Conservation (phyloP, 768 basidiomycete genomes). For the Lentinula aciculospora region DNA sequence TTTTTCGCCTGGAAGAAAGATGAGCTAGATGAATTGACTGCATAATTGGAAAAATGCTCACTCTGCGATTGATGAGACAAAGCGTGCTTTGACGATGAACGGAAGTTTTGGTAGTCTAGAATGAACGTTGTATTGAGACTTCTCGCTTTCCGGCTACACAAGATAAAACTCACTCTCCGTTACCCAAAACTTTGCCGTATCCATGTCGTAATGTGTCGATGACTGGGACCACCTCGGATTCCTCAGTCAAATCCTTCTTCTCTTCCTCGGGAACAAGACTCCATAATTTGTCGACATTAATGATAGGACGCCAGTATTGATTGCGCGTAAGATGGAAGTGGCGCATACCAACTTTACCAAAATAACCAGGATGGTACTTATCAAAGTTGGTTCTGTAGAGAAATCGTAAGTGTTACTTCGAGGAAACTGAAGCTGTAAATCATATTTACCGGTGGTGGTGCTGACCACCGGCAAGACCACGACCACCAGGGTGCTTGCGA, state of each 20-base stretch:
- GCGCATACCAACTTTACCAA: conserved; percentile 99
- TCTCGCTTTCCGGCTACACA: not conserved
- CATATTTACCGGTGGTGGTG: conserved; percentile 94
- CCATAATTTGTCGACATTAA: conserved; percentile 99
- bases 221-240: conserved; percentile 86
- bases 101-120: conserved; percentile 49
- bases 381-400: conserved; percentile 83
- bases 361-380: conserved; percentile 99
- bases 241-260: conserved; percentile 68
- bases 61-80: conserved; percentile 87
- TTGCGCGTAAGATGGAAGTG: conserved; percentile 95
- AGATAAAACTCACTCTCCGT: conserved; percentile 64
- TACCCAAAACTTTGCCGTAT: conserved; percentile 93
- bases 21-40: not conserved
- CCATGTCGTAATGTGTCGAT: conserved; percentile 83
- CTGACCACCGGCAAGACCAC: conserved; percentile 99
- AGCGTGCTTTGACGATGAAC: conserved; percentile 98
- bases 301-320: conserved; percentile 85
- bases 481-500: conserved; percentile 99
- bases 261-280: conserved; percentile 81
- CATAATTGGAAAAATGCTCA: conserved; percentile 21
- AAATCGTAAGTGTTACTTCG: not conserved
- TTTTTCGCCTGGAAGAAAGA: conserved; percentile 47
- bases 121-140: not conserved
- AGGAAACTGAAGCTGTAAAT: not conserved